These are phyloP conservation scores for Biscutella laevigata DNA, from an alignment of 441 rosid species.

Conservation along the genomic window DNA sequence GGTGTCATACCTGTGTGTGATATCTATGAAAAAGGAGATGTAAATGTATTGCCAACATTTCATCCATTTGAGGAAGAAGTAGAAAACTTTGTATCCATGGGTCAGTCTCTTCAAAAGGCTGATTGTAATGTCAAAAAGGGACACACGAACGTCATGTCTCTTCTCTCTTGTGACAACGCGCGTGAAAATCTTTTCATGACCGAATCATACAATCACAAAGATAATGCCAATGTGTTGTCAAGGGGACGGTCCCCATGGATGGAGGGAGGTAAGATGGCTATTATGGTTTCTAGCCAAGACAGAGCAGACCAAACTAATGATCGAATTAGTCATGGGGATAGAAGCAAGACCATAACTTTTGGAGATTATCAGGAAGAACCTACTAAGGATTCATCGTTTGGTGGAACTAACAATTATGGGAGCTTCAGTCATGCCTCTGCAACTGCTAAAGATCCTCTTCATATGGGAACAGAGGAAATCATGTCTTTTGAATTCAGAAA, in stretches of 20 bases:
- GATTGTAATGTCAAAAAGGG: conserved; percentile 31
- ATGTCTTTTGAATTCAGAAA: conserved; percentile 3
- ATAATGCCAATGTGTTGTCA: conserved; percentile 23
- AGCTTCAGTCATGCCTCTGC: conserved; percentile 30
- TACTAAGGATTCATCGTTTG: conserved; percentile 37
- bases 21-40: conserved; percentile 38
- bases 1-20: conserved; percentile 31
- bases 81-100: conserved; percentile 18
- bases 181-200: conserved; percentile 6
- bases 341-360: conserved; percentile 53
- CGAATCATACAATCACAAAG: conserved; percentile 20
- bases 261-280: conserved; percentile 30
- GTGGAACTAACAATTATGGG: conserved; percentile 40
- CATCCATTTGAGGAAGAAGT: conserved; percentile 44
- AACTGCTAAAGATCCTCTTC: conserved; percentile 27
- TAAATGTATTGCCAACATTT: conserved; percentile 21
- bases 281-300: conserved; percentile 36
- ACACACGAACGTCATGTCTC: conserved; percentile 32
- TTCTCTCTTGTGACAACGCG: conserved; percentile 9
- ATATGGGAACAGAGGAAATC: conserved; percentile 12
- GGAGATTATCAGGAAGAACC: conserved; percentile 58
- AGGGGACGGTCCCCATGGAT: conserved; percentile 26
- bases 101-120: conserved; percentile 26
- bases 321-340: conserved; percentile 34
- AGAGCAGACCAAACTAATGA: conserved; percentile 27